These are phyloP conservation scores for Populus hybrid DNA, from an alignment of 441 rosid species.

Conservation along the genomic window DNA sequence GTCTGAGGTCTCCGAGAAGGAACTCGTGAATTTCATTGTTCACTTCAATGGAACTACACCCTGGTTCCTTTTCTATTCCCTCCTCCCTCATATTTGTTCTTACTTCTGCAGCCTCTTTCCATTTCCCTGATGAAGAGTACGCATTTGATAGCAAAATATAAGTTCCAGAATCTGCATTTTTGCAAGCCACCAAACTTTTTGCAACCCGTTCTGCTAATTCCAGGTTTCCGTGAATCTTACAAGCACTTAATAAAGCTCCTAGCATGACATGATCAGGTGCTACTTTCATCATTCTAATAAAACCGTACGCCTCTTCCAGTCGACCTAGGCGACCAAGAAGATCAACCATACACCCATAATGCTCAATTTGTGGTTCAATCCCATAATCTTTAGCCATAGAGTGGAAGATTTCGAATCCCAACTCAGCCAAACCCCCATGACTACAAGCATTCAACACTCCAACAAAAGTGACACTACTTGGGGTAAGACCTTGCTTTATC, in stretches of 20 bases:
- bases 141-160: constrained; percentile 69
- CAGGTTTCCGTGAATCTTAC: constrained; percentile 59
- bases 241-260: constrained; percentile 80
- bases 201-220: constrained; percentile 66
- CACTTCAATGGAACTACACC: constrained; percentile 68
- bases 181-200: constrained; percentile 38
- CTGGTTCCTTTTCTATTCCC: constrained; percentile 76
- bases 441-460: constrained; percentile 76
- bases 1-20: constrained; percentile 56
- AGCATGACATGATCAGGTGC: constrained; percentile 68
- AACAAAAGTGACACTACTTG: constrained; percentile 71
- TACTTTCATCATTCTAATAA: constrained; percentile 44
- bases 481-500: constrained; percentile 46
- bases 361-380: constrained; percentile 65
- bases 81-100: constrained; percentile 65
- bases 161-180: constrained; percentile 65
- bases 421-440: constrained; percentile 66
- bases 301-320: constrained; percentile 49
- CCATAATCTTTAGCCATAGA: constrained; percentile 44
- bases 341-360: constrained; percentile 76
- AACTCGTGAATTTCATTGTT: constrained; percentile 61
- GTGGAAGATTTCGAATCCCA: constrained; percentile 53
- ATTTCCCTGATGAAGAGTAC: constrained; percentile 50
- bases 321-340: constrained; percentile 85
- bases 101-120: constrained; percentile 49